A percentile compares a stretch with the other conserved stretches of the same genome.
These are phyloP conservation scores for Paecilomyces niveus DNA, from an alignment of 2,329 filamentous ascomycete genomes.

Conservation along the genomic window DNA sequence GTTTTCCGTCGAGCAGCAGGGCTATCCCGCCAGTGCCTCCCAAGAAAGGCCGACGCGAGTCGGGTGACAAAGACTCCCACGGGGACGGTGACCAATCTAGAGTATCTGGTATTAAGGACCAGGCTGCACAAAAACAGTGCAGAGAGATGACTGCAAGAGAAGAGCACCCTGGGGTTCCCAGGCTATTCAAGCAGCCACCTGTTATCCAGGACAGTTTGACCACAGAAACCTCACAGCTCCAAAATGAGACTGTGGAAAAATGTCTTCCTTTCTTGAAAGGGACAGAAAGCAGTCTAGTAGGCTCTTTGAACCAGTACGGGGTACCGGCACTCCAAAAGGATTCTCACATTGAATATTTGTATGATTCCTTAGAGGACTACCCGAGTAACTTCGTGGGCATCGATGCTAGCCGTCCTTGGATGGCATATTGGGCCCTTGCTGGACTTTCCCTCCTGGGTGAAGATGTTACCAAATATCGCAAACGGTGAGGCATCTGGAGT, in stretches of 20 bases:
- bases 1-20: slow-evolving; percentile 25
- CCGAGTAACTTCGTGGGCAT: slow-evolving; percentile 64
- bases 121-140: slow-evolving; percentile 4
- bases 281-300: slow-evolving; percentile 41
- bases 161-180: slow-evolving; percentile 24
- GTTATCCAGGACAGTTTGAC: slow-evolving; percentile 58
- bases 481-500: slow-evolving; percentile 41
- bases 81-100: slow-evolving; percentile 10
- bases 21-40: slow-evolving; percentile 10
- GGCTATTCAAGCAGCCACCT: slow-evolving; percentile 42
- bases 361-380: slow-evolving; percentile 49
- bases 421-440: slow-evolving; percentile 85
- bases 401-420: slow-evolving; percentile 87
- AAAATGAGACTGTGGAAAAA: slow-evolving; percentile 61
- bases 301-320: slow-evolving; percentile 60
- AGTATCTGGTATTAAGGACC: slow-evolving; percentile 5
- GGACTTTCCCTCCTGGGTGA: slow-evolving; percentile 70
- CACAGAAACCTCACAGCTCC: slow-evolving; percentile 61
- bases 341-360: slow-evolving; percentile 44
- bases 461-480: slow-evolving; percentile 59
- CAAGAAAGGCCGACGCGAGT: slow-evolving; percentile 8
- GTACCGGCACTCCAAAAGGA: slow-evolving; percentile 65
- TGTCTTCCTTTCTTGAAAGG: slow-evolving; percentile 61
- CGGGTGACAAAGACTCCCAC: slow-evolving; percentile 2
- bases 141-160: slow-evolving; percentile 17